phyloP scores from a whole-genome alignment of 2,329 filamentous ascomycete species.

The Aspergillus piperis region DNA sequence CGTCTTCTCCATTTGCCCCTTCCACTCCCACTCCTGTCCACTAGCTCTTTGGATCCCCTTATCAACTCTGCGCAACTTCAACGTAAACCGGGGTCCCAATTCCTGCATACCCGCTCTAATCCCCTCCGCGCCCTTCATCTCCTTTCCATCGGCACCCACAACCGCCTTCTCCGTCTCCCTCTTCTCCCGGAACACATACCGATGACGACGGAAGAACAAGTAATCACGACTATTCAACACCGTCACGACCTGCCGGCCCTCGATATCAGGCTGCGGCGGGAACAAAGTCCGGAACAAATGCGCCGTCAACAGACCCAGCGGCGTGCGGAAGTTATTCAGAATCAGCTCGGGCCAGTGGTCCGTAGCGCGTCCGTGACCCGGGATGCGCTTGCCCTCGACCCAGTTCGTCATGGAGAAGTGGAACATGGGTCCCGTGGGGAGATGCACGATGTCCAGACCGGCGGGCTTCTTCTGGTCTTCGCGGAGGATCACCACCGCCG shows the following conservation, averaged over 20 bases:
- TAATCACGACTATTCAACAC: slow-evolving; percentile 95
- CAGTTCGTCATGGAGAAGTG: slow-evolving; percentile 91
- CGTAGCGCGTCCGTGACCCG: slow-evolving; percentile 86
- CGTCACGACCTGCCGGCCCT: slow-evolving; percentile 86
- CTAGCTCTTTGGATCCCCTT: slow-evolving; percentile 77
- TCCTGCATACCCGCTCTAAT: slow-evolving; percentile 89
- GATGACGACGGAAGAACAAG: slow-evolving; percentile 86
- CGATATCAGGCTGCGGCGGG: slow-evolving; percentile 77
- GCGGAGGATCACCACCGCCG: slow-evolving; percentile 78
- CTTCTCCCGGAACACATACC: slow-evolving; percentile 93
- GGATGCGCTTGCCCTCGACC: slow-evolving; percentile 82
- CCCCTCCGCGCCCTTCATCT: slow-evolving; percentile 79
- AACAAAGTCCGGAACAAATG: slow-evolving; percentile 79
- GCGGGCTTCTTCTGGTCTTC: slow-evolving; percentile 86
- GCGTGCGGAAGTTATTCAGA: slow-evolving; percentile 92
- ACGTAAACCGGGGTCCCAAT: slow-evolving; percentile 76
- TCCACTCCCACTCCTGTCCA: slow-evolving; percentile 95
- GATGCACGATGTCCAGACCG: slow-evolving; percentile 78
- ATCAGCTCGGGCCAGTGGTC: slow-evolving; percentile 88
- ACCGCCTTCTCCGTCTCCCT: slow-evolving; percentile 83
- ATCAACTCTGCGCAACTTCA: slow-evolving; percentile 89
- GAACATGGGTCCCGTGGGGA: slow-evolving; percentile 85
- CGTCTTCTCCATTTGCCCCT: slow-evolving; percentile 90
- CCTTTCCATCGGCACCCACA: slow-evolving; percentile 75
- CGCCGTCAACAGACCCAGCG: slow-evolving; percentile 83